Percentiles rank a stretch among this genome's conserved stretches.
These are phyloP conservation scores for Cenchrus americanus DNA, from an alignment of 176 grass and related monocot species.

Conservation along the genomic window DNA sequence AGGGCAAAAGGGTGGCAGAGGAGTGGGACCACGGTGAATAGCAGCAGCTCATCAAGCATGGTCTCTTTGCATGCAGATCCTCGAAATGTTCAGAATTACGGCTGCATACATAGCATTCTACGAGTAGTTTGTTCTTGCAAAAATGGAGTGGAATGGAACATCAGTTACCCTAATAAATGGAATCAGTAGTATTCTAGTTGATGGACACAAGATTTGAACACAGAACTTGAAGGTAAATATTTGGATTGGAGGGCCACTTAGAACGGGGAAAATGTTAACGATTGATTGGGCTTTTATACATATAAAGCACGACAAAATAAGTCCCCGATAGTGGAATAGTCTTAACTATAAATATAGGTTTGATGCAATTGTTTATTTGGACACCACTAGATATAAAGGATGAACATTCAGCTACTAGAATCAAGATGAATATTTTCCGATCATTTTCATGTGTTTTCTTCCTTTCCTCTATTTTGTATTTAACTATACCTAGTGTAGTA, in stretches of 20 bases:
- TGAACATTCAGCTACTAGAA: not conserved
- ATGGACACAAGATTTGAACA: not conserved
- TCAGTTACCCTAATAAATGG: not conserved
- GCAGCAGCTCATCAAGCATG: slow-evolving; percentile 43
- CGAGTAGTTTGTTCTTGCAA: not conserved
- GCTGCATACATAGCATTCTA: not conserved
- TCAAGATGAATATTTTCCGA: too few relatives aligned
- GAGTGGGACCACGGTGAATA: slow-evolving; percentile 27
- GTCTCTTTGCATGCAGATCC: slow-evolving; percentile 1
- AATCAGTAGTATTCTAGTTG: not conserved
- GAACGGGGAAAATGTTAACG: too few relatives aligned
- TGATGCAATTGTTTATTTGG: not conserved
- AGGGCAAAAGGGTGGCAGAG: slow-evolving; percentile 7
- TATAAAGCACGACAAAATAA: not conserved
- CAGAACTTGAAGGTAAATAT: too few relatives aligned
- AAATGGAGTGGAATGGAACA: not conserved
- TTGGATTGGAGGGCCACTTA: too few relatives aligned
- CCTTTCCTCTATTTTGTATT: too few relatives aligned
- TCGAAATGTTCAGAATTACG: not conserved
- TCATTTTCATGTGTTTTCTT: too few relatives aligned
- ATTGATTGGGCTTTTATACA: too few relatives aligned
- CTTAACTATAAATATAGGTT: not conserved
- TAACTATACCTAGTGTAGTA: too few relatives aligned
- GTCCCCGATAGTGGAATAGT: not conserved
- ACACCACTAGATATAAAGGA: not conserved